These are phyloP conservation scores for Lachnellula suecica DNA, from an alignment of 2,329 filamentous ascomycete species.

Conservation along the genomic window DNA sequence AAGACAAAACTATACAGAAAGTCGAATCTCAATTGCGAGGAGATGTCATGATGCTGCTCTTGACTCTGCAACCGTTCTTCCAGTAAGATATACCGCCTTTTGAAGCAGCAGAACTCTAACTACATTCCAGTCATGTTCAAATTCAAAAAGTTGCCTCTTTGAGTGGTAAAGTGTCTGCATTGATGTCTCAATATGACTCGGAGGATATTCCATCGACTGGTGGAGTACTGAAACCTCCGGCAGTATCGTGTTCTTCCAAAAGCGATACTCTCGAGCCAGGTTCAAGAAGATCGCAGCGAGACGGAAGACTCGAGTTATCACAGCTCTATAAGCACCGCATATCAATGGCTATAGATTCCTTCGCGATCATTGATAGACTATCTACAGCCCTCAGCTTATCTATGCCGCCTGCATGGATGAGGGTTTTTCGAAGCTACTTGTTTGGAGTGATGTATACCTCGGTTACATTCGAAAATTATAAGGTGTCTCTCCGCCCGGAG, in stretches of 20 bases:
- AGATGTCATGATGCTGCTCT: slow-evolving; percentile 13
- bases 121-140: background rate
- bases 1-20: slow-evolving; percentile 7
- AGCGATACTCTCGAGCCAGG: background rate
- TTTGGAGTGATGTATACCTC: background rate
- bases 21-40: slow-evolving; percentile 11
- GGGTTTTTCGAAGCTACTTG: background rate
- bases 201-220: background rate
- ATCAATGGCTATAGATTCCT: background rate
- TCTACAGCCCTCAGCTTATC: background rate
- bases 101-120: background rate
- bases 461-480: background rate
- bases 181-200: background rate
- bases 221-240: background rate
- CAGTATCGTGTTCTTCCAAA: background rate
- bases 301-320: background rate
- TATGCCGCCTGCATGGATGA: background rate
- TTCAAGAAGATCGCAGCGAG: background rate
- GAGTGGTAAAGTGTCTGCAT: background rate
- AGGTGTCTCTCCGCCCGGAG: background rate
- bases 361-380: background rate
- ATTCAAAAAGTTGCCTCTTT: background rate
- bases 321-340: background rate
- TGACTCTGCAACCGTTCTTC: slow-evolving; percentile 13
- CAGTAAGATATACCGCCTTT: slow-evolving; percentile 2